These are phyloP conservation scores for Senecio squalidus DNA, from an alignment of 140 eudicot genomes.

Conservation along the genomic window DNA sequence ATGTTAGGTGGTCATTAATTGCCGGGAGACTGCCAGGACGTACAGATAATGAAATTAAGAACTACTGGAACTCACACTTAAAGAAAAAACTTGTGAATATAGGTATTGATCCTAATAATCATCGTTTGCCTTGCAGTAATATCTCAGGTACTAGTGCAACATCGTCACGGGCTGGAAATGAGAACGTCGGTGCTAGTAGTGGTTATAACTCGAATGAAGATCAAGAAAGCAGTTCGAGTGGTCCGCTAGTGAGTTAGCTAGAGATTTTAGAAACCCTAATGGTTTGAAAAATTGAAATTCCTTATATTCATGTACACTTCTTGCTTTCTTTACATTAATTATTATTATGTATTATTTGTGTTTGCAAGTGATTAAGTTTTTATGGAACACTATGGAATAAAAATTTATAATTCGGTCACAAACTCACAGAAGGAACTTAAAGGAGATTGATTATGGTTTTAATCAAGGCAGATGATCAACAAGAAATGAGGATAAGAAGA, in stretches of 20 bases:
- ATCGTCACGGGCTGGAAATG: background rate
- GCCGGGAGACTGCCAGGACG: conserved; percentile 45
- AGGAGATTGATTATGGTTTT: no score
- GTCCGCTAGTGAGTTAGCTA: background rate
- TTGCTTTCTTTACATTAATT: no score
- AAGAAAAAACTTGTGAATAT: conserved; percentile 20
- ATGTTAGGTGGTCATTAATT: conserved; percentile 38
- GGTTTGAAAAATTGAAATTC: background rate
- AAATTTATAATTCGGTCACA: no score
- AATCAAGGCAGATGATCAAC: no score
- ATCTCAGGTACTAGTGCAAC: background rate
- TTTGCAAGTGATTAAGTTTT: no score
- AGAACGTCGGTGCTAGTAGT: background rate
- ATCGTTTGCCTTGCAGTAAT: conserved; percentile 11
- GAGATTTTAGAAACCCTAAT: background rate
- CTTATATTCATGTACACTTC: background rate
- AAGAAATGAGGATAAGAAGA: no score
- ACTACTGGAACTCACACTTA: conserved; percentile 32
- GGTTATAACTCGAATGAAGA: background rate
- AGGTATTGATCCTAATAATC: conserved; percentile 39
- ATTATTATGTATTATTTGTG: no score
- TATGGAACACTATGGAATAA: no score
- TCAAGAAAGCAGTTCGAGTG: background rate
- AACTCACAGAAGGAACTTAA: no score
- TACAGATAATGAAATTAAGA: conserved; percentile 29